Conservation (phyloP, 495 filamentous ascomycete species). For the Sphaerosporella brunnea region DNA sequence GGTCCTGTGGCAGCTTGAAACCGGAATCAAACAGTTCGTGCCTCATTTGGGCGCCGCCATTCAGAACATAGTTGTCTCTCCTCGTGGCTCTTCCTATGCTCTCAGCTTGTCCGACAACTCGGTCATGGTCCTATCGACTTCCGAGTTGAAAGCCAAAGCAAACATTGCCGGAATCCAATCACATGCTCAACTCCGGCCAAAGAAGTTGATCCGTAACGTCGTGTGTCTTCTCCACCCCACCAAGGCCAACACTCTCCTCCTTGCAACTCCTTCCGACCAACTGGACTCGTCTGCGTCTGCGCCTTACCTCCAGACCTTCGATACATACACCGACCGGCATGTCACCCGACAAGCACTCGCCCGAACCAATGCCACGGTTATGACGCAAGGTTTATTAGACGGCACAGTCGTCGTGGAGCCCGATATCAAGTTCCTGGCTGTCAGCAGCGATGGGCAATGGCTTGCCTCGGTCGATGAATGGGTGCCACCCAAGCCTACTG, state of each 20-base stretch:
- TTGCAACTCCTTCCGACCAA: constrained; percentile 36
- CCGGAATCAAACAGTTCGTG: constrained; percentile 55
- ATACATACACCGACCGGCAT: constrained; percentile 52
- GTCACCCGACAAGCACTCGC: constrained; percentile 71
- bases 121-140: constrained; percentile 67
- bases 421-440: constrained; percentile 49
- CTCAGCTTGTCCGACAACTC: constrained; percentile 81
- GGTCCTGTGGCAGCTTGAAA: constrained; percentile 90
- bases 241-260: constrained; percentile 39
- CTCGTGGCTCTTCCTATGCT: constrained; percentile 58
- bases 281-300: constrained; percentile 18
- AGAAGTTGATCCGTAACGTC: constrained; percentile 6
- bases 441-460: constrained; percentile 71
- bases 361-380: constrained; percentile 66
- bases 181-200: background rate
- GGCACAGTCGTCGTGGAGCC: constrained; percentile 52
- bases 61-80: constrained; percentile 65
- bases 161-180: constrained; percentile 71
- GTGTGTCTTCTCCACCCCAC: constrained; percentile 40
- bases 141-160: constrained; percentile 62
- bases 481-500: constrained; percentile 49
- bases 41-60: constrained; percentile 77
- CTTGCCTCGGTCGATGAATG: constrained; percentile 83
- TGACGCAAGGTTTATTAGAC: constrained; percentile 55
- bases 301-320: constrained; percentile 63